These are phyloP conservation scores for Paragyromitra xinjiangensis DNA, from an alignment of 495 filamentous ascomycete species.

Conservation along the genomic window DNA sequence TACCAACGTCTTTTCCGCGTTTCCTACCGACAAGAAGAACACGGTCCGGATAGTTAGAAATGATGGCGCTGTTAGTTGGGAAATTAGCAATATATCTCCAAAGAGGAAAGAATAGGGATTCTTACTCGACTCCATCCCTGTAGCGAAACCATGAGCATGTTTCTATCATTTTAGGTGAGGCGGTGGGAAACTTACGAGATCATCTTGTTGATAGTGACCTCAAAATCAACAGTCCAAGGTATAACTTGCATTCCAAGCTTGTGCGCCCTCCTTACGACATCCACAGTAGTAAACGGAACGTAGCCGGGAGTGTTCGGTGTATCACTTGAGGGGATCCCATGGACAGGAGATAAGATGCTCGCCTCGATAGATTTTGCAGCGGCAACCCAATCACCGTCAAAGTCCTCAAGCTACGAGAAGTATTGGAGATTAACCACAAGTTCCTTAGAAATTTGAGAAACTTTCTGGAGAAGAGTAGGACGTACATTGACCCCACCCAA, in stretches of 20 bases:
- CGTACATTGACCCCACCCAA: constrained; percentile 56
- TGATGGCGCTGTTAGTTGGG: constrained; percentile 39
- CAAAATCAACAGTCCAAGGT: constrained; percentile 58
- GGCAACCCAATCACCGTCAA: constrained; percentile 54
- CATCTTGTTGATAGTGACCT: constrained; percentile 56
- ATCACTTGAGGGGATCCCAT: constrained; percentile 38
- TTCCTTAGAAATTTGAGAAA: neutral
- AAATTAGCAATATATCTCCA: neutral
- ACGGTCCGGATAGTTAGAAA: constrained; percentile 58
- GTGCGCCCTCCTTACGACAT: constrained; percentile 54
- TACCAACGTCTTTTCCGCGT: constrained; percentile 42
- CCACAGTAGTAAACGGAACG: constrained; percentile 51
- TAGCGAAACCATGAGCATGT: constrained; percentile 15
- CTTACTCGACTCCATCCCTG: constrained; percentile 50
- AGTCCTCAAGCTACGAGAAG: constrained; percentile 42
- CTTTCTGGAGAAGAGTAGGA: neutral
- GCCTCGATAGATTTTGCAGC: constrained; percentile 56
- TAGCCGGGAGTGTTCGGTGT: constrained; percentile 55
- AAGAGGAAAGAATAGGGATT: neutral
- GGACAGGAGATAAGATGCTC: constrained; percentile 48
- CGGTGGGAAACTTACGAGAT: constrained; percentile 45
- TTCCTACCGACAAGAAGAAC: constrained; percentile 50
- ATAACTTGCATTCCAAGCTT: constrained; percentile 56
- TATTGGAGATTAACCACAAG: neutral
- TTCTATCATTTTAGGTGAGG: neutral